These are phyloP conservation scores for Saturnispora serradocipensis DNA, from an alignment of 805 yeast species.

Conservation along the genomic window DNA sequence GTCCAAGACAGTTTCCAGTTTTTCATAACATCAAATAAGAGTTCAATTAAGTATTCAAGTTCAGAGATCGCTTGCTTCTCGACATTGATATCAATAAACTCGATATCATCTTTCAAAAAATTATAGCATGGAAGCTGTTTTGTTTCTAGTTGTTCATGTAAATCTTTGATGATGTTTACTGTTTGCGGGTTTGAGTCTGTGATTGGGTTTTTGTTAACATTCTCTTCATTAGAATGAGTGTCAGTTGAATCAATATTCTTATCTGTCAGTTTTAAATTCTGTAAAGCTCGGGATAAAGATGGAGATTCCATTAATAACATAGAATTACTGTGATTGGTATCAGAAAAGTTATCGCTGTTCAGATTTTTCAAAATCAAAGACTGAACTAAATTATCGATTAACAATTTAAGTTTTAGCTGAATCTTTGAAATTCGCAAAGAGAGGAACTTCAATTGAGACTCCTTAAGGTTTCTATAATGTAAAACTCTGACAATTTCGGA, in stretches of 20 bases:
- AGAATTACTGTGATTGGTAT: neutral
- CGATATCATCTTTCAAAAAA: constrained; percentile 35
- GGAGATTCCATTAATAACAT: constrained; percentile 21
- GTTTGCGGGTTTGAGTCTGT: constrained; percentile 5
- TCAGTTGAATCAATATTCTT: neutral
- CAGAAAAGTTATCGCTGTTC: constrained; percentile 10
- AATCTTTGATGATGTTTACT: constrained; percentile 14
- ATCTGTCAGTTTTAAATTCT: constrained; percentile 10
- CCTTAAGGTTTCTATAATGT: constrained; percentile 42
- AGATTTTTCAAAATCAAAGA: neutral
- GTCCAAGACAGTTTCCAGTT: constrained; percentile 23
- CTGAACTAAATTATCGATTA: constrained; percentile 18
- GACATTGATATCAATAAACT: constrained; percentile 35
- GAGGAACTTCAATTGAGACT: constrained; percentile 38
- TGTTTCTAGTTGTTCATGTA: constrained; percentile 23
- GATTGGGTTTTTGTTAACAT: constrained; percentile 2
- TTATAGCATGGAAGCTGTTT: constrained; percentile 42
- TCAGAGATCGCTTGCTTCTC: constrained; percentile 29
- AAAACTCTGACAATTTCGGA: constrained; percentile 35
- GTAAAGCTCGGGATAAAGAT: constrained; percentile 25
- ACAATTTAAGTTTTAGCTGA: constrained; percentile 27
- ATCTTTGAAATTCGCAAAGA: constrained; percentile 30
- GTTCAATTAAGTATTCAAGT: constrained; percentile 11
- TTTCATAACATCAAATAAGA: constrained; percentile 13
- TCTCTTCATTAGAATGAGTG: neutral